These are phyloP conservation scores for Pholiota adiposa DNA, from an alignment of 1,284 basidiomycete genomes.

Conservation along the genomic window DNA sequence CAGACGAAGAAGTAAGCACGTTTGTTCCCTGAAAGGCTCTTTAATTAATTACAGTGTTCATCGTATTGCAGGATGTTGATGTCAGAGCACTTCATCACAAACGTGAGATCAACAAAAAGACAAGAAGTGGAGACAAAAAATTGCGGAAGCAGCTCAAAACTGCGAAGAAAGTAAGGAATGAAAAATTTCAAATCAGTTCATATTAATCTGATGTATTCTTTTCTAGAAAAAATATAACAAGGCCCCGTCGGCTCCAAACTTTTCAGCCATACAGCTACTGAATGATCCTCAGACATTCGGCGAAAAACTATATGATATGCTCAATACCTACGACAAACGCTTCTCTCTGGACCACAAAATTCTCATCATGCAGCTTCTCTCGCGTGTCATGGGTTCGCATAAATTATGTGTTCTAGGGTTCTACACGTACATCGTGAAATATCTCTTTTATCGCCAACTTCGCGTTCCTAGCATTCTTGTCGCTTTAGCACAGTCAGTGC, in stretches of 20 bases:
- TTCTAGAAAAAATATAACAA: slow-evolving; percentile 65
- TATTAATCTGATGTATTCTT: neutral
- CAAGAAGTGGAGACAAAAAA: slow-evolving; percentile 79
- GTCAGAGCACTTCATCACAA: slow-evolving; percentile 81
- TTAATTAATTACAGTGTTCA: neutral
- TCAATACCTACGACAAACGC: slow-evolving; percentile 89
- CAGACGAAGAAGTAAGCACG: slow-evolving; percentile 59
- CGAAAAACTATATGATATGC: slow-evolving; percentile 91
- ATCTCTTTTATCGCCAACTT: slow-evolving; percentile 92
- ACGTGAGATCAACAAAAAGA: slow-evolving; percentile 89
- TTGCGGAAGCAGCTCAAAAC: slow-evolving; percentile 71
- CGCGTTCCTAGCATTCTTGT: slow-evolving; percentile 95
- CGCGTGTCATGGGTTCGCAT: slow-evolving; percentile 93
- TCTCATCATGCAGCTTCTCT: slow-evolving; percentile 95
- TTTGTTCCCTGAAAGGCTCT: slow-evolving; percentile 5
- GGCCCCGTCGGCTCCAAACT: slow-evolving; percentile 66
- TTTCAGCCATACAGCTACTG: slow-evolving; percentile 92
- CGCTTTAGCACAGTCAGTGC: slow-evolving; percentile 93
- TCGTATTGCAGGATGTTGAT: slow-evolving; percentile 55
- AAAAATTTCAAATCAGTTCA: neutral
- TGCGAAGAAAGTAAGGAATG: slow-evolving; percentile 65
- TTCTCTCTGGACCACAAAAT: slow-evolving; percentile 97
- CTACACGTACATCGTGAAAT: slow-evolving; percentile 96
- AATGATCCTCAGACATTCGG: slow-evolving; percentile 96
- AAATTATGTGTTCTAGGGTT: slow-evolving; percentile 95